Evolutionary conservation across 1,284 basidiomycete genomes (phyloP).

Genomic region (Tetrapyrgos nigripes): DNA sequence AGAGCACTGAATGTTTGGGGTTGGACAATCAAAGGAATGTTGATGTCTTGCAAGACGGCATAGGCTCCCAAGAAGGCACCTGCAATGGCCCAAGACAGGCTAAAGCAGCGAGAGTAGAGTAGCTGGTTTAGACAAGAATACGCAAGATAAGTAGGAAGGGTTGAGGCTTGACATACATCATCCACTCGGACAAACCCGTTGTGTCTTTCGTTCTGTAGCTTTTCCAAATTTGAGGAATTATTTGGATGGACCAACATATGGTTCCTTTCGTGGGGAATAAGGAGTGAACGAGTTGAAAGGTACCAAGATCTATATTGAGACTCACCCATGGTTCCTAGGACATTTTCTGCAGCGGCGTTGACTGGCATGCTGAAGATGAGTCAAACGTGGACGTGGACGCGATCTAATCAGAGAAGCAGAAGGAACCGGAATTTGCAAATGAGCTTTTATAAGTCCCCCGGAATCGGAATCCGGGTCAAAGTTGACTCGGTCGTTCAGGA

Average conservation of each 20-base stretch:
- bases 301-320: too few relatives aligned
- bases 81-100: slow-evolving; percentile 71
- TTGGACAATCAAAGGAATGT: slow-evolving; percentile 78
- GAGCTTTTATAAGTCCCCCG: too few relatives aligned
- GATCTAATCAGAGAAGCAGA: neutral
- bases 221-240: slow-evolving; percentile 82
- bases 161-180: slow-evolving; percentile 63
- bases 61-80: slow-evolving; percentile 76
- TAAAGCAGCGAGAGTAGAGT: slow-evolving; percentile 27
- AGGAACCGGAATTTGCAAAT: neutral
- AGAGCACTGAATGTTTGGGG: slow-evolving; percentile 77
- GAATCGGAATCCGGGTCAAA: too few relatives aligned
- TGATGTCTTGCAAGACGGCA: slow-evolving; percentile 68
- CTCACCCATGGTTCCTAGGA: slow-evolving; percentile 63
- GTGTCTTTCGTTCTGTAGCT: slow-evolving; percentile 77
- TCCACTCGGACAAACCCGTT: slow-evolving; percentile 71
- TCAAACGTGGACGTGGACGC: neutral
- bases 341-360: slow-evolving; percentile 59
- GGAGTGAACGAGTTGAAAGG: neutral
- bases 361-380: slow-evolving; percentile 34
- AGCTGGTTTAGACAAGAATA: neutral
- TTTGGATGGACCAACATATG: slow-evolving; percentile 72
- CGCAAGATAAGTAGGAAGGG: too few relatives aligned
- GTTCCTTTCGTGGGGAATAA: slow-evolving; percentile 54
- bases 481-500: too few relatives aligned